Conservation (phyloP, 1,284 basidiomycete species). For the Marasmius fiardii region DNA sequence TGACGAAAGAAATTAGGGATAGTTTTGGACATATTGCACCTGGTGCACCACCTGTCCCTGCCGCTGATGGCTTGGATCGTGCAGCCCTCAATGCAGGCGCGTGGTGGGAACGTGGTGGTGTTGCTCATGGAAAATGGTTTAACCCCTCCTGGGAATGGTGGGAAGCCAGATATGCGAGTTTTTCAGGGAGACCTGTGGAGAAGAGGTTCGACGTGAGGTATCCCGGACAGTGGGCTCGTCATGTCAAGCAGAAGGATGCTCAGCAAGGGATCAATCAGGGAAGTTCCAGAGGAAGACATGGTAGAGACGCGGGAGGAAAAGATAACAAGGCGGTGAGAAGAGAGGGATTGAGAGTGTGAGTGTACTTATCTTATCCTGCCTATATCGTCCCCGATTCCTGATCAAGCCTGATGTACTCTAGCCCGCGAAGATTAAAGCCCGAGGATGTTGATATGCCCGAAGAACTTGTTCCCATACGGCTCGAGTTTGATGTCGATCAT, state of each 20-base stretch:
- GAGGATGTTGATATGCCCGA: conserved; percentile 67
- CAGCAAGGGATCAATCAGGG: conserved; percentile 28
- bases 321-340: conserved; percentile 55
- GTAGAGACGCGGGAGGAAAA: not conserved
- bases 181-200: conserved; percentile 35
- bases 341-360: conserved; percentile 72
- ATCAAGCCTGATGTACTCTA: conserved; percentile 24
- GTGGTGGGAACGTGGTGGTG: conserved; percentile 19
- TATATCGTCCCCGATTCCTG: conserved; percentile 13
- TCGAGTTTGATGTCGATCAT: conserved; percentile 93
- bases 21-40: conserved; percentile 12
- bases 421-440: conserved; percentile 58
- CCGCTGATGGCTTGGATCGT: not conserved
- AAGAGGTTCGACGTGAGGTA: conserved; percentile 69
- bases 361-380: conserved; percentile 25
- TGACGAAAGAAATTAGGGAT: conserved; percentile 37
- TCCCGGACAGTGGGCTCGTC: conserved; percentile 35
- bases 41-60: not conserved
- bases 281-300: conserved; percentile 17
- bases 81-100: conserved; percentile 6
- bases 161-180: conserved; percentile 25
- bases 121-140: conserved; percentile 42
- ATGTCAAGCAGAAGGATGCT: conserved; percentile 24
- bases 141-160: conserved; percentile 34
- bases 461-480: conserved; percentile 86